phyloP scores from a whole-genome alignment of 176 grass and related monocot genomes.

The Canna indica region DNA sequence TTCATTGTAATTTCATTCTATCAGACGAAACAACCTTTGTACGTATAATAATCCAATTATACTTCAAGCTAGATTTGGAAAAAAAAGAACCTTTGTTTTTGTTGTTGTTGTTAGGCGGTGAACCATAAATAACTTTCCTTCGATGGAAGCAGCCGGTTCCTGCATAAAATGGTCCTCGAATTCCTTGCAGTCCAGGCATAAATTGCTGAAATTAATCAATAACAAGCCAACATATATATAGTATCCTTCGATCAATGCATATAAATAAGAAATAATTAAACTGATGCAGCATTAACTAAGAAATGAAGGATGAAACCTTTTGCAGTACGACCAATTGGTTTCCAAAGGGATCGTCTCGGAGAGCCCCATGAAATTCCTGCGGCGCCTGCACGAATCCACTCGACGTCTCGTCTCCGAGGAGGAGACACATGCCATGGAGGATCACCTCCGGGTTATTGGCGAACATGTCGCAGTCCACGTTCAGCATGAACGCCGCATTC shows the following conservation, averaged over 20 bases:
- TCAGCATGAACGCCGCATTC: slow-evolving; percentile 44
- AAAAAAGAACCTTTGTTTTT: background rate
- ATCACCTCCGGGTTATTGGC: slow-evolving; percentile 28
- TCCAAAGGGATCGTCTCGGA: slow-evolving; percentile 55
- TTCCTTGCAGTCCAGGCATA: background rate
- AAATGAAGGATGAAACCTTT: background rate
- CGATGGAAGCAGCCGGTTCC: slow-evolving; percentile 54
- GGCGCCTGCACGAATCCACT: slow-evolving; percentile 38
- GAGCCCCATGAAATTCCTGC: slow-evolving; percentile 26
- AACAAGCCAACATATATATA: background rate
- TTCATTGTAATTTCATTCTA: too few species aligned
- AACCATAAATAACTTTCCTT: slow-evolving; percentile 36
- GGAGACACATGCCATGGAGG: slow-evolving; percentile 37
- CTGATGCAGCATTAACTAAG: background rate
- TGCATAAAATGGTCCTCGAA: slow-evolving; percentile 27
- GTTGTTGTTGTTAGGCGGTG: background rate
- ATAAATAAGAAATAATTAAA: background rate
- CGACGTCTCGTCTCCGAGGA: slow-evolving; percentile 24
- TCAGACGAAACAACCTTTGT: too few species aligned
- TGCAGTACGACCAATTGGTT: slow-evolving; percentile 20
- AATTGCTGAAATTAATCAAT: background rate
- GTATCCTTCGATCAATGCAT: background rate
- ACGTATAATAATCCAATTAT: too few species aligned
- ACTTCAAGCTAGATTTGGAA: background rate
- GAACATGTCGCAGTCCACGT: slow-evolving; percentile 71